Base-by-base conservation (phyloP, 2,329 filamentous ascomycete genomes). In the Arthrinium phaeospermum region DNA sequence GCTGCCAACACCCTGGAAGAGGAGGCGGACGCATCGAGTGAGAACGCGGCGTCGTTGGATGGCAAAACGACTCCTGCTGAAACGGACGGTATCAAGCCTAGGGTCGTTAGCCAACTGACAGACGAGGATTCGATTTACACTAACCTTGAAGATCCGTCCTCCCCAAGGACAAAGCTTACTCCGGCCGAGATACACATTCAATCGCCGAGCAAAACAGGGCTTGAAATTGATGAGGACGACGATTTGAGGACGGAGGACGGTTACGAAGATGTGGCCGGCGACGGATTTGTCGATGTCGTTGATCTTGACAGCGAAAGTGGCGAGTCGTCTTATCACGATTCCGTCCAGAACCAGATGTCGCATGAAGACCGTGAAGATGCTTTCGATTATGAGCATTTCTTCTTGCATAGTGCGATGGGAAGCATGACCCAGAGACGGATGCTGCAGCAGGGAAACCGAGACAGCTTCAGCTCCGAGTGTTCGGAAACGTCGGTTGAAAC, bases 361-460 rank as follows among this genome's bases (percentile, higher is more conserved):
- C 96, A 98, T 78, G 96, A 98, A 83, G 95, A 98, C 81, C 93
- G 96, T 27, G 92, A 95, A 76, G 96, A 98, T 81, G 95, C 95
- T 0, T 98, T 98, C 78, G 96, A 98, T 81, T 98, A 98, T 75
- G 94, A 98, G 81, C 92, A 97, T 80, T 98, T 98, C 83, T 98
- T 98, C 81, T 87, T 98, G 19, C 95, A 98, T 81, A 97, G 94
- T 76, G 94, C 95, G 14, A 92, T 98, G 88, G 95, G 94, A 7
- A 94, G 89, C 2, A 91, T 94, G 78, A 91, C 88, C 75, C 85
- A 87, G 72, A 84, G 85, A 73, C 83, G 85, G n/a, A 81, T 87
- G 72, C 81, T 83, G 49, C 81, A 84, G 51, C 82, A 85, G 71
- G 81, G 78, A 7, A 90, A 89, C 75, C 81, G 79, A 57, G 85